phyloP scores from a whole-genome alignment of 164 flowering plant genomes.

The Tetracentron sinense region DNA sequence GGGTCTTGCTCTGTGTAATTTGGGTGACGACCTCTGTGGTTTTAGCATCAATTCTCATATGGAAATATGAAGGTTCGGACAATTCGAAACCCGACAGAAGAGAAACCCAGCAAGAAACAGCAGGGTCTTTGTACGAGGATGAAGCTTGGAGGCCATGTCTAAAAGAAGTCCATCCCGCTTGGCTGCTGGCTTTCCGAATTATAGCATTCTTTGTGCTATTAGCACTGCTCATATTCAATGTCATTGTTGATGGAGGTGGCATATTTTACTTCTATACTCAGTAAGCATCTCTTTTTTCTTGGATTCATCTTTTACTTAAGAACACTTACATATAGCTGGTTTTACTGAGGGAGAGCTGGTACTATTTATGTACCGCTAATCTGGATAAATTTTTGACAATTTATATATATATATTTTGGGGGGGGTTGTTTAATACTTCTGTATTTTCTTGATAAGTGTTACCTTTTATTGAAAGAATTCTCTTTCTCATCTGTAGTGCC shows the following conservation, averaged over 20 bases:
- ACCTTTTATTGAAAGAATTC: not conserved
- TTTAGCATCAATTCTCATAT: constrained; percentile 47
- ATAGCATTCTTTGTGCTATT: constrained; percentile 58
- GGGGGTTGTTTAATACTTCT: not conserved
- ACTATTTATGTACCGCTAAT: not conserved
- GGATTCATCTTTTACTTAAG: not conserved
- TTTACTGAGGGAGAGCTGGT: not conserved
- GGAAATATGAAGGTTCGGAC: constrained; percentile 52
- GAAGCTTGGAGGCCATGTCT: constrained; percentile 88
- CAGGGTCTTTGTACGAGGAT: constrained; percentile 55
- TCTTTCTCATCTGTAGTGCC: not conserved
- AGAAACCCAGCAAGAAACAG: constrained; percentile 24
- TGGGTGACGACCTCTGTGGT: constrained; percentile 43
- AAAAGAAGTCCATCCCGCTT: constrained; percentile 75
- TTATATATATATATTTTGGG: not conserved
- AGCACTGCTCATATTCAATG: constrained; percentile 42
- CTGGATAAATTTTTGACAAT: not conserved
- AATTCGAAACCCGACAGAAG: constrained; percentile 12
- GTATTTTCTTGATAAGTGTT: not conserved
- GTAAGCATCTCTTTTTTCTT: constrained; percentile 46
- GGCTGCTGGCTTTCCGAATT: constrained; percentile 70
- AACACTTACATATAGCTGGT: not conserved
- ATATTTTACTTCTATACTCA: constrained; percentile 84
- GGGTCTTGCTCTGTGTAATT: constrained; percentile 54
- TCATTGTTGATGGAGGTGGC: constrained; percentile 56